These are phyloP conservation scores for Colletotrichum chrysophilum DNA, from an alignment of 2,329 filamentous ascomycete species.

Conservation along the genomic window DNA sequence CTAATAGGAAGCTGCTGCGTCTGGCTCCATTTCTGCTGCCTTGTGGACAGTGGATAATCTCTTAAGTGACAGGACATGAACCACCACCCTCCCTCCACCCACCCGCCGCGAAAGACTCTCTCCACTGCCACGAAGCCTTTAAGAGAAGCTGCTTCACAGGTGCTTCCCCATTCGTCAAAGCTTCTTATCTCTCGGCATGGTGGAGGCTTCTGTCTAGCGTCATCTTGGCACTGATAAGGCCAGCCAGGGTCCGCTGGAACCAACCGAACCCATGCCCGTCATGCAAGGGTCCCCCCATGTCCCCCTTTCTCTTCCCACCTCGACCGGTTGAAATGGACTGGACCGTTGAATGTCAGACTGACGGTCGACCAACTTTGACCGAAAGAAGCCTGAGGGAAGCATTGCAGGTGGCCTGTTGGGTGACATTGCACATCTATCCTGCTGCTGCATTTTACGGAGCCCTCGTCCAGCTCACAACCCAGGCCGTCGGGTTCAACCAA, in stretches of 20 bases:
- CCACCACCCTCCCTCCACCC: neutral
- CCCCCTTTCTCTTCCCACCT: neutral
- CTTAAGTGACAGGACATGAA: neutral
- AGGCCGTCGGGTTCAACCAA: neutral
- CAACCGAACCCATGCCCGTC: neutral
- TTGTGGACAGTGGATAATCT: neutral
- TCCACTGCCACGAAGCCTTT: neutral
- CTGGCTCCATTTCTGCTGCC: neutral
- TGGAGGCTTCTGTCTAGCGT: neutral
- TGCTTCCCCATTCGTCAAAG: neutral
- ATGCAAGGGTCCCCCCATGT: neutral
- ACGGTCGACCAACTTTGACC: neutral
- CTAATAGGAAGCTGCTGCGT: neutral
- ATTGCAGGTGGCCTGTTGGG: neutral
- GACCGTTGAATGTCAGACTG: neutral
- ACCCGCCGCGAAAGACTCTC: neutral
- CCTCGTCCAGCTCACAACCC: neutral
- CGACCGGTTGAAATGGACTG: neutral
- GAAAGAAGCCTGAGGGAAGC: neutral
- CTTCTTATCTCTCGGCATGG: constrained; percentile 21
- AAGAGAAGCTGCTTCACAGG: constrained; percentile 4
- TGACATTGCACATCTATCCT: neutral
- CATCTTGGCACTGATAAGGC: constrained; percentile 23
- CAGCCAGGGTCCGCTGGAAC: neutral
- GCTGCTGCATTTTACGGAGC: neutral